Percentiles rank a stretch among this genome's conserved stretches.
phyloP scores from a whole-genome alignment of 306 rosid species.

The Lathyrus tuberosus region DNA sequence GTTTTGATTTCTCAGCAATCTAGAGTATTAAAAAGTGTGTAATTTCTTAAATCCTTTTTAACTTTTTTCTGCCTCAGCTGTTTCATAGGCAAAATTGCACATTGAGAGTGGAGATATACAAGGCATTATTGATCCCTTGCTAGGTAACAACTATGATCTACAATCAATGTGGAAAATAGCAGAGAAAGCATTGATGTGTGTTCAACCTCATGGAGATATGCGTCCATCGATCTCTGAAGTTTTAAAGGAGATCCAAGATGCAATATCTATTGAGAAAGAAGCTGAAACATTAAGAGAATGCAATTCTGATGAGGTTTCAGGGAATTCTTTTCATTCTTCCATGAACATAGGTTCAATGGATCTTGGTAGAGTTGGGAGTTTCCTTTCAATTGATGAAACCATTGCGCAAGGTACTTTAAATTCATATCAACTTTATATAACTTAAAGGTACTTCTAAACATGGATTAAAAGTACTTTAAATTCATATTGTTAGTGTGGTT shows the following conservation, averaged over 20 bases:
- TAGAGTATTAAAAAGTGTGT: too few relatives aligned
- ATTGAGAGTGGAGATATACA: constrained; percentile 96
- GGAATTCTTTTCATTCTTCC: constrained; percentile 72
- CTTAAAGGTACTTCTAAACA: too few relatives aligned
- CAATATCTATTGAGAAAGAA: constrained; percentile 76
- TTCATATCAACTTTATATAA: too few relatives aligned
- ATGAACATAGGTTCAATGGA: constrained; percentile 67
- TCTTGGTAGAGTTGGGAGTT: constrained; percentile 67
- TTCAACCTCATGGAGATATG: constrained; percentile 84
- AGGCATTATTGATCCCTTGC: constrained; percentile 83
- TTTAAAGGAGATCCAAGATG: constrained; percentile 95
- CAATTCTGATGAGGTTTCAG: constrained; percentile 68
- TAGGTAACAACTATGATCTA: constrained; percentile 66
- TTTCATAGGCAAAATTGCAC: constrained; percentile 76
- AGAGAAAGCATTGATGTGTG: constrained; percentile 97
- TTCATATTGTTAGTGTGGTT: too few relatives aligned
- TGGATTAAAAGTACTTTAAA: too few relatives aligned
- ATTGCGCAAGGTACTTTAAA: too few relatives aligned
- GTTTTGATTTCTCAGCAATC: too few relatives aligned
- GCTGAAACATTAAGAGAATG: constrained; percentile 58
- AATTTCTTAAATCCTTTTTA: too few relatives aligned
- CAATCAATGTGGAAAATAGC: constrained; percentile 99
- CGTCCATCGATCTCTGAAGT: constrained; percentile 94
- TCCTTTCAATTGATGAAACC: constrained; percentile 76
- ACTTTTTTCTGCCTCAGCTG: constrained; percentile 33